These are phyloP conservation scores for Melanogaster broomeanus DNA, from an alignment of 768 basidiomycete species.

Conservation along the genomic window DNA sequence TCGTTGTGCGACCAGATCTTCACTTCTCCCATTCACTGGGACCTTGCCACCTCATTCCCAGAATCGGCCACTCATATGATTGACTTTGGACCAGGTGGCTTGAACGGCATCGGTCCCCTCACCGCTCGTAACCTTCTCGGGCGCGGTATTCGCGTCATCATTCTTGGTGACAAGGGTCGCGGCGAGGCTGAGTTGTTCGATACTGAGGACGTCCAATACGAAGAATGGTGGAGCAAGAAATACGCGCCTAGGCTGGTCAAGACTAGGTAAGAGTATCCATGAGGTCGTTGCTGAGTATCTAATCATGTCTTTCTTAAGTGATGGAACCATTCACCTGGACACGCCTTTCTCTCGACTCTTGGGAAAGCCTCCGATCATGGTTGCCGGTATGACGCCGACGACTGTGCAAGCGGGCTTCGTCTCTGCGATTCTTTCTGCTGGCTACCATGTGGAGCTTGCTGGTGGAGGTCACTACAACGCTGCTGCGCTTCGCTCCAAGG, in stretches of 20 bases:
- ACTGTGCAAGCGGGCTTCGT: slow-evolving; percentile 97
- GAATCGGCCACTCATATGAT: slow-evolving; percentile 89
- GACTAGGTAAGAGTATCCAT: slow-evolving; percentile 60
- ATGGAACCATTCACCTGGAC: slow-evolving; percentile 91
- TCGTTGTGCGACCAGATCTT: slow-evolving; percentile 95
- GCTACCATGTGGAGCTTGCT: slow-evolving; percentile 95
- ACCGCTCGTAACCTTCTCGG: slow-evolving; percentile 92
- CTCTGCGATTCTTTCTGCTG: slow-evolving; percentile 87
- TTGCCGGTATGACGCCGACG: slow-evolving; percentile 98
- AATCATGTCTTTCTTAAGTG: slow-evolving; percentile 44
- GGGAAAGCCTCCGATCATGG: slow-evolving; percentile 98
- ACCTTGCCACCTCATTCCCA: slow-evolving; percentile 86
- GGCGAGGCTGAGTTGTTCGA: slow-evolving; percentile 87
- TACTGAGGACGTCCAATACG: slow-evolving; percentile 61
- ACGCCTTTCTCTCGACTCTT: slow-evolving; percentile 95
- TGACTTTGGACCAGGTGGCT: slow-evolving; percentile 95
- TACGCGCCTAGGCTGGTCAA: slow-evolving; percentile 84
- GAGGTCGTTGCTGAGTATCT: not conserved
- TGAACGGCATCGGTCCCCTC: slow-evolving; percentile 90
- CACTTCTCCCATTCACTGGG: slow-evolving; percentile 90
- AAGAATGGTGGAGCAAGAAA: slow-evolving; percentile 91
- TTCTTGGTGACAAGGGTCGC: slow-evolving; percentile 88
- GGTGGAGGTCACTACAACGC: slow-evolving; percentile 98
- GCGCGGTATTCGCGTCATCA: slow-evolving; percentile 86
- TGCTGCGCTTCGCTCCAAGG: slow-evolving; percentile 83